phyloP scores from a whole-genome alignment of 306 rosid species.

The Malus orientalis region DNA sequence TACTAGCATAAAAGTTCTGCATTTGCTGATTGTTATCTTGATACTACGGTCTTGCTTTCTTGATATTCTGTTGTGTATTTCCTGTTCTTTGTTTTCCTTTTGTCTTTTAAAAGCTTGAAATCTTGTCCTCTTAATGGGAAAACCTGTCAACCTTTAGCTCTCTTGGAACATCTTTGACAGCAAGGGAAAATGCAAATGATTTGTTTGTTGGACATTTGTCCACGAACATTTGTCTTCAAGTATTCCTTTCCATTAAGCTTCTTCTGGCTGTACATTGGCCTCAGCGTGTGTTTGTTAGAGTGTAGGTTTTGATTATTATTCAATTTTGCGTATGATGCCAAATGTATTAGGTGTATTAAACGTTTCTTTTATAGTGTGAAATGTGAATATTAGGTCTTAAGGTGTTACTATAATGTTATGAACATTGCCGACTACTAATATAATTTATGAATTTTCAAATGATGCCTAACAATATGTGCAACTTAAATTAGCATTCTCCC shows the following conservation, averaged over 20 bases:
- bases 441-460: background rate
- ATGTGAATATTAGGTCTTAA: background rate
- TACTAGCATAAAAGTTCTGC: background rate
- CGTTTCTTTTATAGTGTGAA: background rate
- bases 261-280: too few relatives aligned
- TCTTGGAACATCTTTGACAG: background rate
- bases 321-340: background rate
- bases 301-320: background rate
- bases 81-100: background rate
- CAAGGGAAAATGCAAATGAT: background rate
- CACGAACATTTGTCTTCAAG: background rate
- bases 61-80: background rate
- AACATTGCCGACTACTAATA: background rate
- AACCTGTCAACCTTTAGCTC: slow-evolving; percentile 1
- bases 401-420: background rate
- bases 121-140: background rate
- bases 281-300: too few relatives aligned
- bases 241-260: background rate
- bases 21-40: background rate
- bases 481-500: background rate
- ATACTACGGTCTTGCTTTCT: background rate
- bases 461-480: background rate
- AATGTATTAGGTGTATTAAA: background rate
- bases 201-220: background rate
- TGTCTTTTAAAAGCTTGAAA: background rate